A percentile compares a stretch with the other conserved stretches of the same genome.
These are phyloP conservation scores for Bifiguratus adelaidae DNA, from an alignment of 192 early-diverging fungal species.

Conservation along the genomic window DNA sequence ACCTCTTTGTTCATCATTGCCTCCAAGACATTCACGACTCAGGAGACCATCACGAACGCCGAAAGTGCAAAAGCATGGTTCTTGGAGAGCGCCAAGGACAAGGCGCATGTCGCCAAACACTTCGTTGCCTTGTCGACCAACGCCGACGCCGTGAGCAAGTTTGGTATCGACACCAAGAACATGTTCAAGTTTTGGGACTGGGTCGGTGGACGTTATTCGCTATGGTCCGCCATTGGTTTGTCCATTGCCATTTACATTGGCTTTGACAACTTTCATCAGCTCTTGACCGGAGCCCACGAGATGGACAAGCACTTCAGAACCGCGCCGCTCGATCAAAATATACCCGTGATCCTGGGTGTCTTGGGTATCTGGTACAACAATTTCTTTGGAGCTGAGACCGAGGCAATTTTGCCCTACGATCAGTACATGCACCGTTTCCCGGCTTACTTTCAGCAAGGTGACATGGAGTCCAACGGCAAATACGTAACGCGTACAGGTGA, in stretches of 20 bases:
- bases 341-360: constrained; percentile 83
- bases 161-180: constrained; percentile 92
- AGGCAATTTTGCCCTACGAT: constrained; percentile 96
- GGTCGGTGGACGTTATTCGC: constrained; percentile 97
- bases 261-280: constrained; percentile 86
- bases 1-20: constrained; percentile 92
- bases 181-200: constrained; percentile 99
- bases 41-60: constrained; percentile 98
- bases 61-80: constrained; percentile 92
- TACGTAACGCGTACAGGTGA: constrained; percentile 76
- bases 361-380: constrained; percentile 99
- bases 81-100: constrained; percentile 73
- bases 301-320: constrained; percentile 96
- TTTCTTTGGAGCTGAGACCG: constrained; percentile 91
- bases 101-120: constrained; percentile 95
- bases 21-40: constrained; percentile 97
- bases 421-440: constrained; percentile 98
- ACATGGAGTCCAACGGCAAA: constrained; percentile 99
- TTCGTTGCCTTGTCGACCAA: constrained; percentile 98
- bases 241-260: constrained; percentile 95
- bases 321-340: constrained; percentile 85
- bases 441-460: constrained; percentile 98
- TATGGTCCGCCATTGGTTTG: constrained; percentile 98
- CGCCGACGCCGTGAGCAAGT: constrained; percentile 73
- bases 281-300: constrained; percentile 85